phyloP scores from a whole-genome alignment of 345 rosid genomes.

The Lepidium africanum region DNA sequence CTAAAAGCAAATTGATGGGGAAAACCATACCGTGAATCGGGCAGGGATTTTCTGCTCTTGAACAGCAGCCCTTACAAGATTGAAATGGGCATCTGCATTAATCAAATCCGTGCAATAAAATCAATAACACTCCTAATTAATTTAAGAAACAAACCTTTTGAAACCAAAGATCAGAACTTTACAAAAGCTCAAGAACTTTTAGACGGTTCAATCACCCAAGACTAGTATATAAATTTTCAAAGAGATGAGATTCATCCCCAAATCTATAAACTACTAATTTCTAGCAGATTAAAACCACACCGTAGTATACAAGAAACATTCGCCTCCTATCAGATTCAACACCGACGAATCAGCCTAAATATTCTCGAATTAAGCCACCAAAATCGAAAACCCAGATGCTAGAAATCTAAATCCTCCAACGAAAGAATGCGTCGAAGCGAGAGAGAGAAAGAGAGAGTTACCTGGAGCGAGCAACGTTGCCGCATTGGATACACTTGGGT shows the following conservation, averaged over 20 bases:
- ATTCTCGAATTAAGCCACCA: neutral
- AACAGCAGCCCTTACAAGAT: constrained; percentile 94
- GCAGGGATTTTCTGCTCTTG: constrained; percentile 92
- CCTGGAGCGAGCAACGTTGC: constrained; percentile 99
- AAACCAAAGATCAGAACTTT: neutral
- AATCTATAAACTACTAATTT: neutral
- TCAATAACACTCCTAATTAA: neutral
- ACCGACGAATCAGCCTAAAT: neutral
- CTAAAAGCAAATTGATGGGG: neutral
- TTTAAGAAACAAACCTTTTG: neutral
- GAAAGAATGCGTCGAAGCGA: constrained; percentile 2
- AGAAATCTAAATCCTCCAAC: neutral
- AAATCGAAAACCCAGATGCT: constrained; percentile 2
- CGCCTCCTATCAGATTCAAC: neutral
- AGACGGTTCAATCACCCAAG: neutral
- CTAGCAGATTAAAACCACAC: neutral
- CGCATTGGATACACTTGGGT: constrained; percentile 94
- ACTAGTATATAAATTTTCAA: no score
- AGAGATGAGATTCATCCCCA: neutral
- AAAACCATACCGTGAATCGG: constrained; percentile 71
- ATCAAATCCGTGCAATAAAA: constrained; percentile 15
- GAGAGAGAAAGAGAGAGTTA: neutral
- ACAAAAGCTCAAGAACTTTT: neutral
- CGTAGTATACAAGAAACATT: neutral
- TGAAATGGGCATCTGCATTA: constrained; percentile 82